Conservation (phyloP, 2,329 filamentous ascomycete species). For the Leptoxyphium fumago region DNA sequence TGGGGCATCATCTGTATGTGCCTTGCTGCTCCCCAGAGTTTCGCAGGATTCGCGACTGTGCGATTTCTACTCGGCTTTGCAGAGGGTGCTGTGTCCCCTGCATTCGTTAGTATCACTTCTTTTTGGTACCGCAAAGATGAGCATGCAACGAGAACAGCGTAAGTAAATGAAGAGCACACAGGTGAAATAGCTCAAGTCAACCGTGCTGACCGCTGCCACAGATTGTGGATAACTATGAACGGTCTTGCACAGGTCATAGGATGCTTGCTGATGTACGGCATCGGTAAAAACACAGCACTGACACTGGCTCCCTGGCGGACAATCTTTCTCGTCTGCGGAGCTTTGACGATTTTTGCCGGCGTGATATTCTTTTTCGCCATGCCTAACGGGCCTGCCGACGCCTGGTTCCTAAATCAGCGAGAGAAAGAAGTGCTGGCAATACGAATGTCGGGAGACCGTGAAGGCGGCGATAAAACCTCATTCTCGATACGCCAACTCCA, state of each 20-base stretch:
- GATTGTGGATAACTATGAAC: constrained; percentile 31
- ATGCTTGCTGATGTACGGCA: constrained; percentile 36
- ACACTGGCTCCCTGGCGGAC: constrained; percentile 31
- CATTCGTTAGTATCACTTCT: constrained; percentile 32
- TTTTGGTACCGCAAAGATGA: constrained; percentile 18
- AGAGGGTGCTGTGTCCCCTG: constrained; percentile 31
- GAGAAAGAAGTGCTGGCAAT: constrained; percentile 29
- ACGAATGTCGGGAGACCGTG: constrained; percentile 23
- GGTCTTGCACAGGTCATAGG: constrained; percentile 33
- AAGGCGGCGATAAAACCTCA: constrained; percentile 28
- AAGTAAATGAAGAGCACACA: neutral
- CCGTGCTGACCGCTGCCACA: constrained; percentile 6
- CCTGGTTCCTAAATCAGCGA: constrained; percentile 34
- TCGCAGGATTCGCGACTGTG: constrained; percentile 16
- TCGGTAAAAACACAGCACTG: constrained; percentile 27
- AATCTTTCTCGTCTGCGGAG: constrained; percentile 37
- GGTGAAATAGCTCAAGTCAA: neutral
- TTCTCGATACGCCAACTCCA: constrained; percentile 31
- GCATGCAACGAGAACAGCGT: constrained; percentile 14
- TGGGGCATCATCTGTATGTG: constrained; percentile 33
- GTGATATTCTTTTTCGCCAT: constrained; percentile 33
- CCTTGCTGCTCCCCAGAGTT: constrained; percentile 27
- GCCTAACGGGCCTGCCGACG: constrained; percentile 31
- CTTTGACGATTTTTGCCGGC: constrained; percentile 29
- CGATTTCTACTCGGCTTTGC: constrained; percentile 26